Evolutionary conservation across 2,329 filamentous ascomycete genomes (phyloP), one percentile per base, ranked within the genome.

Genomic region (Paraphaeosphaeria minitans): DNA sequence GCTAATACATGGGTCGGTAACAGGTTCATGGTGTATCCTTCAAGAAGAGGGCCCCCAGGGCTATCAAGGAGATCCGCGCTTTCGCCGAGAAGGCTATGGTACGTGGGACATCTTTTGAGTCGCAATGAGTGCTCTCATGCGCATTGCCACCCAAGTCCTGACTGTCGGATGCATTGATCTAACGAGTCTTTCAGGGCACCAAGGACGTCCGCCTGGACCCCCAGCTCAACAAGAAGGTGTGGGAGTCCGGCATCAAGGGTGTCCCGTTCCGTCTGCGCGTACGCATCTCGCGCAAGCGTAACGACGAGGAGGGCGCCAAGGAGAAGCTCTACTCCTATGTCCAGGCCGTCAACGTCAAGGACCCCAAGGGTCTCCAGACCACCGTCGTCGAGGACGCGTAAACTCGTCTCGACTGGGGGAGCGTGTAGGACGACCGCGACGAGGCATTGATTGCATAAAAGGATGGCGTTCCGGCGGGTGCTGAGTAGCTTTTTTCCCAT

Each of bases 191-290:
- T 60, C 74, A 99, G 95, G 94, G 94, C 80, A 99, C 95, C 84
- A 83, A 87, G 78, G 95, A 99, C 81, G 95, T 99, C 84, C 95
- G 95, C 77, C 84, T 99, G 79, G 95, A 99, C 88, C 95, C 95
- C 78, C 91, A 95, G 85, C 85, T 99, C 79, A 99, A 99, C 91
- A 99, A 99, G 92, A 98, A 99, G 89, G 94, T 99, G 81, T 99
- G 95, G 95, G 95, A 99, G 85, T 86, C 90, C 79, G 95, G 95
- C 82, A 89, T 99, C 87, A 99, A 98, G 91, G 96, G 95, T 78
- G 93, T 97, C 72, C 92, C 94, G 73, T 98, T 90, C 91, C 90
- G 96, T 83, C 87, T 99, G 76, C 94, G 95, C 78, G 89, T 99
- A 79, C 93, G 96, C 84, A 97, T 99, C 85, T 97, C 93, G 80